Conservation (phyloP, 345 rosid species). For the Cardamine chenopodiifolia region DNA sequence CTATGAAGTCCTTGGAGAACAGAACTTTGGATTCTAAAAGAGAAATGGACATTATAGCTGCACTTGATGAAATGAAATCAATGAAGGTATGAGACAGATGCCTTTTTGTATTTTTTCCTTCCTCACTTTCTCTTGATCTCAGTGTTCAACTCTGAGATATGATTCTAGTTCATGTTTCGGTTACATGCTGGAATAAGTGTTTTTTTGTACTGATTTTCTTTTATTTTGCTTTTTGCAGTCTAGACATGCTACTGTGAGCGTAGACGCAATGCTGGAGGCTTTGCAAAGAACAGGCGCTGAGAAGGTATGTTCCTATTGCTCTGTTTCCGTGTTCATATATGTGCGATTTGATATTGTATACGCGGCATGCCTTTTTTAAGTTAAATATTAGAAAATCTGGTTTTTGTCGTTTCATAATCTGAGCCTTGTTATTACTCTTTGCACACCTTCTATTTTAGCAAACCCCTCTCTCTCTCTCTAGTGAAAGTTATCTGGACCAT, state of each 20-base stretch:
- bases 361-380: not conserved
- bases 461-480: not conserved
- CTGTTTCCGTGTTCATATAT: constrained; percentile 11
- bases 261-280: constrained; percentile 93
- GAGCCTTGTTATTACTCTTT: not conserved
- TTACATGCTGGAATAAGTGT: not conserved
- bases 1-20: constrained; percentile 93
- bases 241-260: constrained; percentile 85
- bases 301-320: constrained; percentile 50
- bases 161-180: not conserved
- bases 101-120: not conserved
- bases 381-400: not conserved
- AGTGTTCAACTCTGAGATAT: not conserved
- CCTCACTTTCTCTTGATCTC: not conserved
- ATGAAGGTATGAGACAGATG: constrained; percentile 55
- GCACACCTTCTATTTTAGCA: not conserved
- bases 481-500: constrained; percentile 6
- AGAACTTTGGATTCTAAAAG: constrained; percentile 87
- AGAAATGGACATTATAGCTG: constrained; percentile 94
- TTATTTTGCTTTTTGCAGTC: constrained; percentile 54
- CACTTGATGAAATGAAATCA: constrained; percentile 92
- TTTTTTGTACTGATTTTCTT: constrained; percentile 4
- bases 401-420: not conserved
- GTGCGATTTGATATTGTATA: not conserved
- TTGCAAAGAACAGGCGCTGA: constrained; percentile 68